Evolutionary conservation across 768 basidiomycete genomes (phyloP).

Genomic region (Mrakia gelida): DNA sequence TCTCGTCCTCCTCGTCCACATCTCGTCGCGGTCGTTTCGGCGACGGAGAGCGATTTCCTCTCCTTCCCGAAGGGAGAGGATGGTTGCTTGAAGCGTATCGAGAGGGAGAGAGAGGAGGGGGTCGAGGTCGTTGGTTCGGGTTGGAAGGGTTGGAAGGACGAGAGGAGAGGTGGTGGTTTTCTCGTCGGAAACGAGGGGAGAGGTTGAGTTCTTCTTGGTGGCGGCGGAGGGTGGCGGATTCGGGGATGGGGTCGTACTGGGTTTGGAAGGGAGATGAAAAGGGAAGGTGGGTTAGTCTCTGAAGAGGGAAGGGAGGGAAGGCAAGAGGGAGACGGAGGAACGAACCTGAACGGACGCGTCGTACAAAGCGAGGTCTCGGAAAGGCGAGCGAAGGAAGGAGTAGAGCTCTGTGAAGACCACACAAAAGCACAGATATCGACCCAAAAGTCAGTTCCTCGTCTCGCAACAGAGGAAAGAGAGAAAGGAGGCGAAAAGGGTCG

Average conservation of each 20-base stretch:
- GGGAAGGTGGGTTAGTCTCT: not conserved
- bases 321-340: not conserved
- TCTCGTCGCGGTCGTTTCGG: not conserved
- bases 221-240: not conserved
- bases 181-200: slow-evolving; percentile 1
- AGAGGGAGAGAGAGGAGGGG: not conserved
- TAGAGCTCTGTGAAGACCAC: slow-evolving; percentile 65
- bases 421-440: not conserved
- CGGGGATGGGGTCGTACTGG: slow-evolving; percentile 26
- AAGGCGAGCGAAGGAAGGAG: slow-evolving; percentile 81
- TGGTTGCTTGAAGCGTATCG: not conserved
- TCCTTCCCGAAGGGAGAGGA: not conserved
- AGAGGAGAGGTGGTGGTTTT: not conserved
- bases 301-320: too few relatives aligned
- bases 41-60: not conserved
- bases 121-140: not conserved
- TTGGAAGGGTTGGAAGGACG: not conserved
- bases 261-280: too few relatives aligned
- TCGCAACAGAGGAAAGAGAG: not conserved
- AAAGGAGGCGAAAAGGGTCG: not conserved
- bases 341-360: slow-evolving; percentile 74
- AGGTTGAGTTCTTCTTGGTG: not conserved
- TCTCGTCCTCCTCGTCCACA: not conserved
- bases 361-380: slow-evolving; percentile 73
- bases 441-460: not conserved